phyloP scores from a whole-genome alignment of 148 eudicot species.

The Rhododendron vialii region DNA sequence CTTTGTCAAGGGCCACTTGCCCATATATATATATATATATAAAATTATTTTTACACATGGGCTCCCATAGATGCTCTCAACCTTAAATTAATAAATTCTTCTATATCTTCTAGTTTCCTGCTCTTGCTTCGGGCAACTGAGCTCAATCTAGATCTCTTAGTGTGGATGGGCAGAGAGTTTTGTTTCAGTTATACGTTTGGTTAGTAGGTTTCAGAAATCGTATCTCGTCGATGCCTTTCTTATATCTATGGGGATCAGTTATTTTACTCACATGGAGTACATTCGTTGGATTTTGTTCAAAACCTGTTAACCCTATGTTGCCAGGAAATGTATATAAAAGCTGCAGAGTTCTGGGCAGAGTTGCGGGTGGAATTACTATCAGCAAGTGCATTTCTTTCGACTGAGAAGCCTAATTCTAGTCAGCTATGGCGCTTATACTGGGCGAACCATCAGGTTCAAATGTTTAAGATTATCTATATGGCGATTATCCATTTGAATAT shows the following conservation, averaged over 20 bases:
- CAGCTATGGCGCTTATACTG: conserved; percentile 96
- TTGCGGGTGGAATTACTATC: conserved; percentile 77
- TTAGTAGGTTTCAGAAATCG: background rate
- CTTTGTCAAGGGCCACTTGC: no score
- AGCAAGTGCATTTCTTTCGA: conserved; percentile 51
- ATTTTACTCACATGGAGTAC: background rate
- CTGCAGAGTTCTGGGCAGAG: conserved; percentile 98
- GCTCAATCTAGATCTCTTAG: background rate
- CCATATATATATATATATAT: background rate
- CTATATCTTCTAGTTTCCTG: background rate
- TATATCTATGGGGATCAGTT: background rate
- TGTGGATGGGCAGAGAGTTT: background rate
- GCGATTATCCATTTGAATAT: background rate
- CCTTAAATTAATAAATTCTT: background rate
- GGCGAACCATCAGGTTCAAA: conserved; percentile 92
- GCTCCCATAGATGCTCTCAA: background rate
- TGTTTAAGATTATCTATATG: background rate
- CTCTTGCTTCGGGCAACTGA: background rate
- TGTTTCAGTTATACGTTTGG: background rate
- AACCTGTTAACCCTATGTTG: background rate
- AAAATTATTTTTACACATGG: background rate
- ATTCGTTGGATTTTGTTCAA: background rate
- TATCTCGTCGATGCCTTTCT: background rate
- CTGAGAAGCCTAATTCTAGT: conserved; percentile 71
- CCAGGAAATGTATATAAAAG: conserved; percentile 80